Base-by-base conservation (phyloP, 1,139 yeast species). In the Hansenula sp. region DNA sequence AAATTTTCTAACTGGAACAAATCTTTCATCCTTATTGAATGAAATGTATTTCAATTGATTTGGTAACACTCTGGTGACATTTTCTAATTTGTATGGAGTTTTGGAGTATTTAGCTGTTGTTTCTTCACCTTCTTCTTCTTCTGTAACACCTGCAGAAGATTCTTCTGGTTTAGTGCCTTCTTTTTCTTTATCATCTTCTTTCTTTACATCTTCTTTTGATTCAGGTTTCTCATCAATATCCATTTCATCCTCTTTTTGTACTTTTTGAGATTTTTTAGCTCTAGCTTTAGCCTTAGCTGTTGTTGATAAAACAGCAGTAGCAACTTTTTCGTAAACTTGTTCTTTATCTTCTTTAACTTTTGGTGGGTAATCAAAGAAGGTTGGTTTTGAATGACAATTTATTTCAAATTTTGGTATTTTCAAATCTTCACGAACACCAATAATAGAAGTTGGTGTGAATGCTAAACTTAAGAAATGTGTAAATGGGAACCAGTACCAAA, bases 401-500 rank as follows among this genome's bases (percentile, higher is more conserved):
- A 92, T 71, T 40, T 81, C 80, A 57, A 92, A 82, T 59, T 85
- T 77, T 36, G 98, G 98, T 43, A 88, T 84, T 62, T 82, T 82
- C 62, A 92, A 75, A 63, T 90, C 96, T 47, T 77, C 83, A 47
- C 82, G 81, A 11, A 92, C 87, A 49, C 96, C 97, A 55, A 88
- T 81, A 24, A 92, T 75, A 7, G 95, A 79, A 3, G 98, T 94
- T 39, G 98, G 97, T 7, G 95, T 78, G 64, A 90, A 90, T 25
- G 97, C 87, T 53, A 94, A 75, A 17, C 95, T 83, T 56, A 92
- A 69, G 68, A 92, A 94, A 66, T 92, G 97, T 2, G 97, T 81
- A 46, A 90, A 73, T 48, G 99, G 98, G 79, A 83, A 94, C 98
- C 98, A 92, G 66, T 89, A 89, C 99, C 99, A 92, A 59, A 87